Evolutionary conservation across 495 filamentous ascomycete species (phyloP).

Genomic region (Zalerion maritima): DNA sequence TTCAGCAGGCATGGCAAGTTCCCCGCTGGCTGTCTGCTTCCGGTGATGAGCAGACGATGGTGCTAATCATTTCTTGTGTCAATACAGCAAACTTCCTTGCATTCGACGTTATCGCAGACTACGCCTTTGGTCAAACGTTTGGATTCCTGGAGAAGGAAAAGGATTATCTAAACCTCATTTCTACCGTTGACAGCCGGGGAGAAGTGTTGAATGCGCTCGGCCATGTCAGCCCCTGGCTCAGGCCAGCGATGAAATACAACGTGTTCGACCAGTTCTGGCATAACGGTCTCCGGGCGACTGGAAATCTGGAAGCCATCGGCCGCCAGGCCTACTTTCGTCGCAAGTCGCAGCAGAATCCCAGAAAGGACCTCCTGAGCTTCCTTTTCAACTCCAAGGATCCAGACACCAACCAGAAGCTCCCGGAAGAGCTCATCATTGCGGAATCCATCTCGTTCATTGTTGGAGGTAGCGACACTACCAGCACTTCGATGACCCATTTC

Average conservation of each 20-base stretch:
- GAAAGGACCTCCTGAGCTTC: conserved; percentile 7
- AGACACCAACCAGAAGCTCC: conserved; percentile 3
- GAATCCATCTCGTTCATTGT: conserved; percentile 7
- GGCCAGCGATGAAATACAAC: conserved; percentile 6
- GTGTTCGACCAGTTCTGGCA: conserved; percentile 5
- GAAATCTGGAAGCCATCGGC: conserved; percentile 4
- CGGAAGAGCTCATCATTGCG: conserved; percentile 5
- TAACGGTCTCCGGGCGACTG: conserved; percentile 3
- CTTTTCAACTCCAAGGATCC: conserved; percentile 7
- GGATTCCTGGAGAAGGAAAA: conserved; percentile 18
- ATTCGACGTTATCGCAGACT: conserved; percentile 24
- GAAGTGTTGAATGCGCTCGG: conserved; percentile 5
- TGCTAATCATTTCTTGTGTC: no score
- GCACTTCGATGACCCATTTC: conserved; percentile 6
- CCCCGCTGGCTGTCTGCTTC: no score
- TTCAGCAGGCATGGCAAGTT: no score
- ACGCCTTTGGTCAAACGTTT: conserved; percentile 22
- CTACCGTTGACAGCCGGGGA: conserved; percentile 3
- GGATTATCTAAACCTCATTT: conserved; percentile 15
- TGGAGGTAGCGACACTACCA: conserved; percentile 8
- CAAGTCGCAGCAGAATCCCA: neutral
- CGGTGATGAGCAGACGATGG: no score
- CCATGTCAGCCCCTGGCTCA: conserved; percentile 4
- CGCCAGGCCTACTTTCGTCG: conserved; percentile 2
- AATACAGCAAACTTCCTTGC: conserved; percentile 24